These are phyloP conservation scores for Jamesozyma jinghongensis DNA, from an alignment of 805 yeast genomes.

Conservation along the genomic window DNA sequence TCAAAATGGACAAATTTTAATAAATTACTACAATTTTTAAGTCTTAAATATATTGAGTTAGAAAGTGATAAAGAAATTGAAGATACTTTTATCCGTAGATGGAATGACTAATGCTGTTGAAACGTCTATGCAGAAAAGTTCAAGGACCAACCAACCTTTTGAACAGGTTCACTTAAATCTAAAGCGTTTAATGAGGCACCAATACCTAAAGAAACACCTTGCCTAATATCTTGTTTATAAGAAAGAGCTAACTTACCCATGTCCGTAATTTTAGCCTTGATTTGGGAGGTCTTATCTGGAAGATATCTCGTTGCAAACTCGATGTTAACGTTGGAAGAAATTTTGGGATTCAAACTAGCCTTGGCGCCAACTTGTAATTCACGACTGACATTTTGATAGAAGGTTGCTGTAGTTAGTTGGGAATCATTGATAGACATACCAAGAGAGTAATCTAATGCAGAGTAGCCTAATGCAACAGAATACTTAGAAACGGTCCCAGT, in stretches of 20 bases:
- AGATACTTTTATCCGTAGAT: too few species aligned
- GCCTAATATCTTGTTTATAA: constrained; percentile 90
- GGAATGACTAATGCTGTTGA: too few species aligned
- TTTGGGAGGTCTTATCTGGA: constrained; percentile 78
- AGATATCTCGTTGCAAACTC: constrained; percentile 95
- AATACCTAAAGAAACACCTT: constrained; percentile 92
- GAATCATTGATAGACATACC: constrained; percentile 67
- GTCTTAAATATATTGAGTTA: too few species aligned
- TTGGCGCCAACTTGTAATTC: constrained; percentile 95
- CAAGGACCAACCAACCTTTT: constrained; percentile 93
- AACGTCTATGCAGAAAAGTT: constrained; percentile 67
- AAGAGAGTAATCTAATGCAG: constrained; percentile 77
- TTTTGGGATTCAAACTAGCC: constrained; percentile 86
- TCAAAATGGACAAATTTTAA: too few species aligned
- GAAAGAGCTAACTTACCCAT: constrained; percentile 89
- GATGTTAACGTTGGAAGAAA: constrained; percentile 67
- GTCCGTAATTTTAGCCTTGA: constrained; percentile 96
- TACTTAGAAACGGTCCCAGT: constrained; percentile 89
- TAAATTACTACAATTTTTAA: too few species aligned
- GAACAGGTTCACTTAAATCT: constrained; percentile 92
- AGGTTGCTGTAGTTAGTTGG: constrained; percentile 85
- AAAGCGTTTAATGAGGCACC: constrained; percentile 96
- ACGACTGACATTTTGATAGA: constrained; percentile 92
- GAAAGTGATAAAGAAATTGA: too few species aligned
- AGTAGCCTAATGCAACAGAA: constrained; percentile 89